A percentile compares a stretch with the other conserved stretches of the same genome.
Evolutionary conservation across 768 basidiomycete genomes (phyloP).

Genomic region (Crassisporium funariophilum): DNA sequence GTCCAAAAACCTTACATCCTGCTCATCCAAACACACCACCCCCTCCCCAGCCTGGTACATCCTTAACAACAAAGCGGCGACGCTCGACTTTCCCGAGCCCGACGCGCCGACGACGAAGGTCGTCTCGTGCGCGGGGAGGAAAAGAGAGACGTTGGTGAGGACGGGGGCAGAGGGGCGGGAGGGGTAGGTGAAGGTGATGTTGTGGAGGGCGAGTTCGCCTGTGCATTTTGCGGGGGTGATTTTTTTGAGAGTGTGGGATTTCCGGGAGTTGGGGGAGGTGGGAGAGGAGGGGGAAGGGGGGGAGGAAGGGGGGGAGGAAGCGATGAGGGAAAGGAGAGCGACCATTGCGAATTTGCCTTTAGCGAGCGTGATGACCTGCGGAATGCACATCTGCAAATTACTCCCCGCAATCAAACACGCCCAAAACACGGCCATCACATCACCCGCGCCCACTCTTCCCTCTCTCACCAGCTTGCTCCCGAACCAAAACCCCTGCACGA

Average conservation of each 20-base stretch:
- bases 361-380: slow-evolving; percentile 73
- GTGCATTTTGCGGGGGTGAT: slow-evolving; percentile 62
- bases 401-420: slow-evolving; percentile 86
- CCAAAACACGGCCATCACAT: slow-evolving; percentile 95
- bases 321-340: slow-evolving; percentile 60
- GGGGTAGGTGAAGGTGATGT: slow-evolving; percentile 83
- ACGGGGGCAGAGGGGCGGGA: slow-evolving; percentile 69
- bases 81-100: slow-evolving; percentile 90
- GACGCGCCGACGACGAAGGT: slow-evolving; percentile 98
- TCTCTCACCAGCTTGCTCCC: slow-evolving; percentile 82
- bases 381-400: slow-evolving; percentile 83
- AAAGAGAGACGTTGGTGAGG: slow-evolving; percentile 64
- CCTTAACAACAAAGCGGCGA: slow-evolving; percentile 80
- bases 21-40: slow-evolving; percentile 77
- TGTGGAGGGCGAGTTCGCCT: slow-evolving; percentile 73
- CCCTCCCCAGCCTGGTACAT: slow-evolving; percentile 69
- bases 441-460: slow-evolving; percentile 64
- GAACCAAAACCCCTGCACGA: slow-evolving; percentile 96
- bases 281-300: slow-evolving; percentile 2
- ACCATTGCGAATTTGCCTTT: slow-evolving; percentile 84
- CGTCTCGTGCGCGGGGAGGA: slow-evolving; percentile 70
- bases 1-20: slow-evolving; percentile 73
- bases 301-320: slow-evolving; percentile 38
- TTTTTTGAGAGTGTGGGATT: slow-evolving; percentile 45
- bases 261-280: slow-evolving; percentile 46